Evolutionary conservation across 1,284 basidiomycete genomes (phyloP).

Genomic region (Inonotus obliquus): DNA sequence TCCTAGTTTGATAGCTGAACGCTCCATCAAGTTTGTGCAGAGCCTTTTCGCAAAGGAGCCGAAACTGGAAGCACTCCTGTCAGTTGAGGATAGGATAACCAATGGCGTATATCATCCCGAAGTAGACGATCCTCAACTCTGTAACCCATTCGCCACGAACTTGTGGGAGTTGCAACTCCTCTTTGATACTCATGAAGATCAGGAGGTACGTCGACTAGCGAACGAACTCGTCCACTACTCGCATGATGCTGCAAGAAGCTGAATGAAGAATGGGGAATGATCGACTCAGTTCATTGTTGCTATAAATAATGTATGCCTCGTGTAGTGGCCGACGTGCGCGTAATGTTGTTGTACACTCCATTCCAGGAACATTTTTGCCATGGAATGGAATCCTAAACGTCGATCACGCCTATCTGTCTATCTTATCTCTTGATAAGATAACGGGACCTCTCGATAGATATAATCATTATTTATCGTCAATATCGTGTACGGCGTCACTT

Average conservation of each 20-base stretch:
- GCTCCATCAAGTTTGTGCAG: slow-evolving; percentile 69
- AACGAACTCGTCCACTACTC: slow-evolving; percentile 12
- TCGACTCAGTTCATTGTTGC: neutral
- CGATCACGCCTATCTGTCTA: slow-evolving; percentile 10
- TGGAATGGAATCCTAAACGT: slow-evolving; percentile 9
- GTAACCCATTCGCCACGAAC: slow-evolving; percentile 65
- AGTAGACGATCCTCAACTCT: slow-evolving; percentile 83
- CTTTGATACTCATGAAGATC: slow-evolving; percentile 54
- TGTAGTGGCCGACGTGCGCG: neutral
- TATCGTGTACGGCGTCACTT: neutral
- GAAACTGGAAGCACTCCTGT: slow-evolving; percentile 78
- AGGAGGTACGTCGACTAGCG: slow-evolving; percentile 29
- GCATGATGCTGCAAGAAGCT: slow-evolving; percentile 4
- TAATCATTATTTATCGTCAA: neutral
- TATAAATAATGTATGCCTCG: neutral
- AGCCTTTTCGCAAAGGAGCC: slow-evolving; percentile 72
- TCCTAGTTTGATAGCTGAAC: slow-evolving; percentile 62
- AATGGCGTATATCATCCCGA: slow-evolving; percentile 81
- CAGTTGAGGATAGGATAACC: slow-evolving; percentile 78
- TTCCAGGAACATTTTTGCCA: slow-evolving; percentile 1
- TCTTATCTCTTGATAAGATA: slow-evolving; percentile 11
- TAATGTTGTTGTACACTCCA: neutral
- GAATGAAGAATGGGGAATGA: neutral
- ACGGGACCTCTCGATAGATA: too few species aligned
- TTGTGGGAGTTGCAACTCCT: slow-evolving; percentile 68